These are phyloP conservation scores for Halophytophthora polymorphica DNA, from an alignment of 352 stramenopile species.

Conservation along the genomic window DNA sequence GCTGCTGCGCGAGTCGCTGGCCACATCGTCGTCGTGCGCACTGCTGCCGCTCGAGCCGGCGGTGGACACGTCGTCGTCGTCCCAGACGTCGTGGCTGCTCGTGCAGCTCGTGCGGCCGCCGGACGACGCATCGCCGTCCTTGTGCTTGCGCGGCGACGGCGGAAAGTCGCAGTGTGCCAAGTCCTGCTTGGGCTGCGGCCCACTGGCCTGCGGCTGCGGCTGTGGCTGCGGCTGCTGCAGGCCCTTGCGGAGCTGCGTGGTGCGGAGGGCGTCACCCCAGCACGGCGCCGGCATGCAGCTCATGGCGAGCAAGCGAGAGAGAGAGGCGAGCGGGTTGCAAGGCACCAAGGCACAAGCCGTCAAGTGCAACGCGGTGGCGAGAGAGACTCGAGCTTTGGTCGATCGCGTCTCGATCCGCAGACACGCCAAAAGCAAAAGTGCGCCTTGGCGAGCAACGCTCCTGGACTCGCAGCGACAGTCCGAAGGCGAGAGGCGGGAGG, in stretches of 20 bases:
- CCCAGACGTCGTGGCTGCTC: slow-evolving; percentile 45
- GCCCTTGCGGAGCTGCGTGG: slow-evolving; percentile 29
- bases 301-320: slow-evolving; percentile 12
- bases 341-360: too few relatives aligned
- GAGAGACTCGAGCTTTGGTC: too few relatives aligned
- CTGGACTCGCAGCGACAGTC: too few relatives aligned
- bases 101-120: slow-evolving; percentile 41
- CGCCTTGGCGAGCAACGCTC: too few relatives aligned
- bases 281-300: slow-evolving; percentile 16
- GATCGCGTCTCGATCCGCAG: too few relatives aligned
- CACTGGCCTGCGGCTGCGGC: background rate
- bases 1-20: slow-evolving; percentile 5
- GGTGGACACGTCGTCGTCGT: slow-evolving; percentile 45
- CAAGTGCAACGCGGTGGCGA: too few relatives aligned
- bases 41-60: slow-evolving; percentile 33
- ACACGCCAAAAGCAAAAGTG: too few relatives aligned
- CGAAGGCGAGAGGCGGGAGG: too few relatives aligned
- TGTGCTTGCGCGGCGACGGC: slow-evolving; percentile 1
- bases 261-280: slow-evolving; percentile 37
- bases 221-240: slow-evolving; percentile 3
- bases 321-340: background rate
- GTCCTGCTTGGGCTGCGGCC: slow-evolving; percentile 2
- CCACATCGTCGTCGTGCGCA: slow-evolving; percentile 27
- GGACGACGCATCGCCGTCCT: slow-evolving; percentile 30
- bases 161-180: slow-evolving; percentile 3